Percentiles rank a stretch among this genome's conserved stretches.
These are phyloP conservation scores for Panicum virgatum DNA, from an alignment of 202 grass and related monocot species.

Conservation along the genomic window DNA sequence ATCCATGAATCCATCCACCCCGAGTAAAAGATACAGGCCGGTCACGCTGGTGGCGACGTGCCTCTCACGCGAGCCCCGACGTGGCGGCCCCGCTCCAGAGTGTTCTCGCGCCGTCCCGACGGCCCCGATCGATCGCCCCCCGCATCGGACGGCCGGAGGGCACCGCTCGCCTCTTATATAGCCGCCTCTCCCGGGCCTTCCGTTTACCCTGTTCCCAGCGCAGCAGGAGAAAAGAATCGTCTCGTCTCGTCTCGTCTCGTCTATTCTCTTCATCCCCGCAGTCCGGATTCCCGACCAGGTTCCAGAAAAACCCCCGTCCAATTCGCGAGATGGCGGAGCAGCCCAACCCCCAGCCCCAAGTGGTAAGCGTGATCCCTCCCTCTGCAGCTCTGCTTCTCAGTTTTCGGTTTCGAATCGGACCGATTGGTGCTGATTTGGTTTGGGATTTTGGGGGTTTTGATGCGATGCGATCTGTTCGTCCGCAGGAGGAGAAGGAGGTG, in stretches of 20 bases:
- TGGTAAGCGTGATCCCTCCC: not conserved
- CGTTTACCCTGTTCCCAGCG: not conserved
- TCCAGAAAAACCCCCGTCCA: conserved; percentile 12
- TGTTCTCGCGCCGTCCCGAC: conserved; percentile 4
- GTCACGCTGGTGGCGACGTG: conserved; percentile 11
- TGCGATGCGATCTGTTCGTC: not conserved
- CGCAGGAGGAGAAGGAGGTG: conserved; percentile 37
- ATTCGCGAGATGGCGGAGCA: conserved; percentile 44
- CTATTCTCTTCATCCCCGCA: not conserved
- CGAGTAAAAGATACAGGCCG: not conserved
- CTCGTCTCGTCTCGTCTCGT: not conserved
- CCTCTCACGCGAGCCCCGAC: not conserved
- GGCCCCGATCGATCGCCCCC: not conserved
- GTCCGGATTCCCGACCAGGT: not conserved
- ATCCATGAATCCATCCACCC: not conserved
- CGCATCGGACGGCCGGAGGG: conserved; percentile 23
- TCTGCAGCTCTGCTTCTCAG: not conserved
- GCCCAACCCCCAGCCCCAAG: conserved; percentile 40
- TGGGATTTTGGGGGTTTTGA: not conserved
- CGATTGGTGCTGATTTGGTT: conserved; percentile 25
- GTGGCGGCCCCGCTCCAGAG: conserved; percentile 21
- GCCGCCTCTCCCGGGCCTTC: not conserved
- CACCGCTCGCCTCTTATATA: conserved; percentile 9
- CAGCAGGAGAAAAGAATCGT: not conserved
- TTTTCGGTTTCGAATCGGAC: not conserved